Evolutionary conservation across 2,329 filamentous ascomycete species (phyloP).

Genomic region (Lachnellula arida): DNA sequence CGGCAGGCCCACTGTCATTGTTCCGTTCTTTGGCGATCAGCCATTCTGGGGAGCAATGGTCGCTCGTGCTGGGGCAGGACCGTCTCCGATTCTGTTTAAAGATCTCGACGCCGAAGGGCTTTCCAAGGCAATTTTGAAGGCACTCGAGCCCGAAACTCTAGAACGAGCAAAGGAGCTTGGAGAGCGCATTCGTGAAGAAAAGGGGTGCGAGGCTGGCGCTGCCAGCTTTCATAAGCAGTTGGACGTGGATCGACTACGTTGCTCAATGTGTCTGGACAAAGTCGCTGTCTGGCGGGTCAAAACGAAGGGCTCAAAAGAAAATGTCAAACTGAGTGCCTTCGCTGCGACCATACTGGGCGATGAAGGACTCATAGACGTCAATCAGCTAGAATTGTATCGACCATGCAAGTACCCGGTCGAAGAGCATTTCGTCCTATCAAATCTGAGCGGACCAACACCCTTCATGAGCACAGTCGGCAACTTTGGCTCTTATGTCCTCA

Average conservation of each 20-base stretch:
- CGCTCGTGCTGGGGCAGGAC: slow-evolving; percentile 63
- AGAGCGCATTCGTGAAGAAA: slow-evolving; percentile 58
- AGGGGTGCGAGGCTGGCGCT: slow-evolving; percentile 44
- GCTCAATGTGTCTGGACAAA: slow-evolving; percentile 59
- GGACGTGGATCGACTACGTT: slow-evolving; percentile 57
- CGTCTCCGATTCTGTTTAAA: slow-evolving; percentile 62
- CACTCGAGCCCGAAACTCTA: slow-evolving; percentile 56
- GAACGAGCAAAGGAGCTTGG: slow-evolving; percentile 45
- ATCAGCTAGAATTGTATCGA: slow-evolving; percentile 12
- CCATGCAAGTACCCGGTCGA: slow-evolving; percentile 14
- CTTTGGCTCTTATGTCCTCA: slow-evolving; percentile 13
- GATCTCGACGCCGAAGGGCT: slow-evolving; percentile 64
- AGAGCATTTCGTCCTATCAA: slow-evolving; percentile 12
- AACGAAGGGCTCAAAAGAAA: slow-evolving; percentile 39
- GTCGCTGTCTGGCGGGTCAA: slow-evolving; percentile 69
- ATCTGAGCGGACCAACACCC: slow-evolving; percentile 15
- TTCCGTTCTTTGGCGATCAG: slow-evolving; percentile 74
- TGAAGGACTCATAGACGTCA: background rate
- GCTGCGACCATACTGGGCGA: slow-evolving; percentile 52
- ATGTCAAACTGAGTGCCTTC: slow-evolving; percentile 60
- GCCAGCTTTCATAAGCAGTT: slow-evolving; percentile 65
- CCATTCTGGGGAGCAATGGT: slow-evolving; percentile 76
- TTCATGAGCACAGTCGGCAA: slow-evolving; percentile 16
- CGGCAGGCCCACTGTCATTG: slow-evolving; percentile 65
- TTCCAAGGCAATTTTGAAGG: slow-evolving; percentile 55